Evolutionary conservation across 1,139 yeast genomes (phyloP), one percentile per base, ranked within the genome.

Genomic region (Scheffersomyces titani): DNA sequence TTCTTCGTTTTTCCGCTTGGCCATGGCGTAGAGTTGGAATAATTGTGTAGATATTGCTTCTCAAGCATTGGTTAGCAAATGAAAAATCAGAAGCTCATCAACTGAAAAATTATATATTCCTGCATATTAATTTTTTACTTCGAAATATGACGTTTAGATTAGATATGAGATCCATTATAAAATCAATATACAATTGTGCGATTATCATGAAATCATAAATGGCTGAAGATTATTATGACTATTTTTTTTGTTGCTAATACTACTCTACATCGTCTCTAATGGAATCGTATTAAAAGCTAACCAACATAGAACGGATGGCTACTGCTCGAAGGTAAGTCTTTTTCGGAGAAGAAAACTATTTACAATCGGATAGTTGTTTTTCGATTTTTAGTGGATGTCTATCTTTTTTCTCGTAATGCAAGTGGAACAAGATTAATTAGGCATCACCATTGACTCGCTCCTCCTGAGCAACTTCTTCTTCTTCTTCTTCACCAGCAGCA

Each of bases 1-100:
- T 46, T 66, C 68, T 36, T 61, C 65, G 22, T 61, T 58, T 62
- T 74, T 72, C 67, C 77, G 69, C 63, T 77, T 74, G 5, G 63
- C 65, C 66, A 63, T 63, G 40, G 40, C 16, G 40, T 11, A 30
- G 16, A 30, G 16, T 30, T 9, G 13, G 3, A 5, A 7, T 5
- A 16, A 30, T 30, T 11, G 40, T 30, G 40, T 30, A 30, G 40
- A 30, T 30, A 30, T 30, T 30, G 40, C 16, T 30, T 30, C 16
- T 30, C 9, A 16, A 30, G 40, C 11, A 30, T 30, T 30, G 40
- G 40, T n/a, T n/a, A 30, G 40, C n/a, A 30, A 30, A 5, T 30
- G 40, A 30, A 30, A 30, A 30, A 30, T 30, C 40, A 4, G 13
- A 5, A 30, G 40, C 40, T 30, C 40, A 30, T 30, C 40, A 30